Conservation (phyloP, 1,284 basidiomycete species). For the Fomitiporia mediterranea region DNA sequence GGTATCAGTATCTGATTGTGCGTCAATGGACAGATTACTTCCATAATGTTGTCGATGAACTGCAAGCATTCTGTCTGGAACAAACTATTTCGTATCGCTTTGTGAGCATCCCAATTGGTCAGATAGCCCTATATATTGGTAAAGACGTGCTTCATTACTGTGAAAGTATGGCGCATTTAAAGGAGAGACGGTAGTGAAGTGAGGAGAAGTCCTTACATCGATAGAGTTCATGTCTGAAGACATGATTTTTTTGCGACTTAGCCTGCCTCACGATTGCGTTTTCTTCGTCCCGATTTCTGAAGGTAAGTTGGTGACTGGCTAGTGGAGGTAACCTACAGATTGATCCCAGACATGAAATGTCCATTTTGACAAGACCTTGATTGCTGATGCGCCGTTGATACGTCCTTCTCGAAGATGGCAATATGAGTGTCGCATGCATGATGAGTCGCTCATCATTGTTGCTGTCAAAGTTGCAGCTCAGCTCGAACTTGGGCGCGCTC, state of each 20-base stretch:
- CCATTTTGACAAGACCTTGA: constrained; percentile 66
- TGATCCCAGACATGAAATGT: constrained; percentile 12
- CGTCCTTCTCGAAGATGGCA: too few relatives aligned
- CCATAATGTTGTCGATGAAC: constrained; percentile 39
- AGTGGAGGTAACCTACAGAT: too few relatives aligned
- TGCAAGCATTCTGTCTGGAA: constrained; percentile 68
- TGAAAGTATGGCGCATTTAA: constrained; percentile 59
- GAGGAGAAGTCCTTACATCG: constrained; percentile 73
- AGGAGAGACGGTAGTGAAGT: constrained; percentile 75
- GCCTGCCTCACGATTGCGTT: constrained; percentile 75
- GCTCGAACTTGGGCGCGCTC: background rate
- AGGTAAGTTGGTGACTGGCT: background rate
- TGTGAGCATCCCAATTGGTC: constrained; percentile 90
- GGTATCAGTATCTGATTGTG: constrained; percentile 63
- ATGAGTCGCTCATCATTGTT: constrained; percentile 29
- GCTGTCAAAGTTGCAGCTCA: background rate
- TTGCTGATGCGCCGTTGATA: constrained; percentile 80
- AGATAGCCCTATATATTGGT: constrained; percentile 66
- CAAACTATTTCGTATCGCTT: constrained; percentile 84
- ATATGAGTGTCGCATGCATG: too few relatives aligned
- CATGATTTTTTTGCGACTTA: constrained; percentile 72
- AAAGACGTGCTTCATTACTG: constrained; percentile 15
- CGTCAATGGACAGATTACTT: constrained; percentile 2
- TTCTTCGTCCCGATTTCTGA: constrained; percentile 48
- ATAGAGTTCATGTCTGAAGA: constrained; percentile 78